These are phyloP conservation scores for Grosmannia clavigera DNA, from an alignment of 2,329 filamentous ascomycete genomes.

Conservation along the genomic window DNA sequence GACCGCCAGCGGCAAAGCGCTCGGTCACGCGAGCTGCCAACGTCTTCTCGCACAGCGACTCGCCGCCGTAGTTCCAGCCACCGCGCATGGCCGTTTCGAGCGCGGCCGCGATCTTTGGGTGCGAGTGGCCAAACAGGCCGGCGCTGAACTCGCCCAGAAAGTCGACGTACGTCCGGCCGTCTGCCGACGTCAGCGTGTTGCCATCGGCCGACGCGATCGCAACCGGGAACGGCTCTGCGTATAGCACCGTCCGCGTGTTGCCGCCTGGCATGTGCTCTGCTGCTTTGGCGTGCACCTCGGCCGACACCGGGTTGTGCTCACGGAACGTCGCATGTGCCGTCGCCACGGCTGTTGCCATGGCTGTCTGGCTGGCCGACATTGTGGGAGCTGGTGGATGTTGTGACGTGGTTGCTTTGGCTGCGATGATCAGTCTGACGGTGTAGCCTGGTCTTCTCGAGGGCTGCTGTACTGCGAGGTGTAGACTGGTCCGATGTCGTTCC, in stretches of 20 bases:
- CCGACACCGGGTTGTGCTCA: constrained; percentile 5
- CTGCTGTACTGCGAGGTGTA: too few relatives aligned
- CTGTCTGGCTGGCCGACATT: background rate
- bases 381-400: background rate
- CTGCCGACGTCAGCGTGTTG: constrained; percentile 16
- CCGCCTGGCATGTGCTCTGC: constrained; percentile 17
- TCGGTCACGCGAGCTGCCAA: constrained; percentile 35
- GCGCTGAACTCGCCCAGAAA: constrained; percentile 52
- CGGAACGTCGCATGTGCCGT: constrained; percentile 5
- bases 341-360: constrained; percentile 3
- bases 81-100: constrained; percentile 7
- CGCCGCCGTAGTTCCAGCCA: constrained; percentile 42
- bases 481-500: too few relatives aligned
- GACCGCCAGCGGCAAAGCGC: constrained; percentile 27
- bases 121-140: constrained; percentile 52
- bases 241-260: constrained; percentile 32
- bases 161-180: constrained; percentile 37
- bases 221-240: constrained; percentile 24
- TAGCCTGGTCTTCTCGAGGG: too few relatives aligned
- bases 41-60: constrained; percentile 33
- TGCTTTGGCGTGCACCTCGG: constrained; percentile 4
- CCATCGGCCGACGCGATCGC: constrained; percentile 18
- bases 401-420: background rate
- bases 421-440: background rate
- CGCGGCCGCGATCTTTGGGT: constrained; percentile 24